These are phyloP conservation scores for Aspergillus proliferans DNA, from an alignment of 2,329 filamentous ascomycete genomes.

Conservation along the genomic window DNA sequence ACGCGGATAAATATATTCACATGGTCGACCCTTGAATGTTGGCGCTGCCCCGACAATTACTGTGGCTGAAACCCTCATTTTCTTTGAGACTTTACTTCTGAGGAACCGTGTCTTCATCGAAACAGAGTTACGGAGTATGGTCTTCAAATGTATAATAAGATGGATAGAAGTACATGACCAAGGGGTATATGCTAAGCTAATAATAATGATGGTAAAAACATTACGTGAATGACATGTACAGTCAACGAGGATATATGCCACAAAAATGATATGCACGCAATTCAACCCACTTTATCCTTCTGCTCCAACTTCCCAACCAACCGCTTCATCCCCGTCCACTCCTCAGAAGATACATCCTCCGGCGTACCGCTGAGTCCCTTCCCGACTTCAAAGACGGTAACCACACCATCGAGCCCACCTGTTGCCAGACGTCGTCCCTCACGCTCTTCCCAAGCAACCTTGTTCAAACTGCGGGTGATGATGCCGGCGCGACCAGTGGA, in stretches of 20 bases:
- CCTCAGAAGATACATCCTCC: constrained; percentile 74
- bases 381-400: constrained; percentile 86
- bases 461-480: constrained; percentile 83
- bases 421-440: constrained; percentile 84
- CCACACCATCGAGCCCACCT: constrained; percentile 82
- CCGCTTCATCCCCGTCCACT: constrained; percentile 91
- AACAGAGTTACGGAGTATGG: no score
- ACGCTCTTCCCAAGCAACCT: constrained; percentile 84
- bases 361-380: constrained; percentile 70
- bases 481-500: constrained; percentile 57
- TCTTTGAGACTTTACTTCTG: no score
- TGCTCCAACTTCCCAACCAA: constrained; percentile 69
- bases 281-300: constrained; percentile 29
- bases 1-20: no score
- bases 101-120: no score
- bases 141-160: no score
- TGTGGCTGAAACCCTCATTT: no score
- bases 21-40: no score
- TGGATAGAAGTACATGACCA: constrained; percentile 6
- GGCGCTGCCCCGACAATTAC: no score
- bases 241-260: neutral
- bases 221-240: no score
- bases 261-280: constrained; percentile 1
- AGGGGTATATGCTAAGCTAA: constrained; percentile 22
- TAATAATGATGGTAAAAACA: neutral